A percentile compares a stretch with the other conserved stretches of the same genome.
Evolutionary conservation across 2,329 filamentous ascomycete species (phyloP).

Genomic region (Fusarium nematophilum): DNA sequence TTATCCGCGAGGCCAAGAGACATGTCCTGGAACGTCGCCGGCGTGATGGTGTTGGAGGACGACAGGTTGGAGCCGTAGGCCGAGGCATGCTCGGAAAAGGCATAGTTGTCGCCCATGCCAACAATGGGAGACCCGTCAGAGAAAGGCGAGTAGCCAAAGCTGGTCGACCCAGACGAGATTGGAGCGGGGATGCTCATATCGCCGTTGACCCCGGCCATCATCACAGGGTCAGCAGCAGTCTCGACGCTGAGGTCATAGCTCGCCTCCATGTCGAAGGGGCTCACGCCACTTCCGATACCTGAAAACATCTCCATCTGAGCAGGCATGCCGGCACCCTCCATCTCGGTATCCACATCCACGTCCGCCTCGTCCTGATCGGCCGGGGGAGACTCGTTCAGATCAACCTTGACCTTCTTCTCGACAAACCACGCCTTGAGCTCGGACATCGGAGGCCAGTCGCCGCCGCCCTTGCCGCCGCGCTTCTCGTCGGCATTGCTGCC

Average conservation of each 20-base stretch:
- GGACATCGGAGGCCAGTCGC: slow-evolving; percentile 43
- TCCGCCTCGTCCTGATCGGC: slow-evolving; percentile 49
- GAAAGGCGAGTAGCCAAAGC: slow-evolving; percentile 39
- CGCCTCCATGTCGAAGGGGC: slow-evolving; percentile 33
- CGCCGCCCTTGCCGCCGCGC: slow-evolving; percentile 59
- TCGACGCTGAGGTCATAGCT: slow-evolving; percentile 40
- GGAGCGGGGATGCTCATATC: slow-evolving; percentile 36
- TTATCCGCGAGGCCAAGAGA: slow-evolving; percentile 35
- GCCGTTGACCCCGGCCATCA: slow-evolving; percentile 33
- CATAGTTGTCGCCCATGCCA: slow-evolving; percentile 38
- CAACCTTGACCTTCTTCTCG: slow-evolving; percentile 59
- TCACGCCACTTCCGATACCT: slow-evolving; percentile 40
- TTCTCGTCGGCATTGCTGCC: slow-evolving; percentile 57
- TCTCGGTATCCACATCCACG: slow-evolving; percentile 41
- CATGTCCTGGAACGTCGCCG: slow-evolving; percentile 41
- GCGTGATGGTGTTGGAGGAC: slow-evolving; percentile 46
- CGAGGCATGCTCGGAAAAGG: slow-evolving; percentile 42
- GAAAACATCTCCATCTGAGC: slow-evolving; percentile 37
- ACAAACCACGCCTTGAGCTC: slow-evolving; percentile 66
- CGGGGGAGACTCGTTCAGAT: slow-evolving; percentile 51
- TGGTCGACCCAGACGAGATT: slow-evolving; percentile 41
- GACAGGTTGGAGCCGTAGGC: slow-evolving; percentile 43
- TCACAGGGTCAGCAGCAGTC: slow-evolving; percentile 24
- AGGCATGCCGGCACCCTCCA: slow-evolving; percentile 29
- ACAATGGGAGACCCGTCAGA: slow-evolving; percentile 38